Base-by-base conservation (phyloP, 225 moss, liverwort and hornwort genomes). In the Physcomitrium patens region DNA sequence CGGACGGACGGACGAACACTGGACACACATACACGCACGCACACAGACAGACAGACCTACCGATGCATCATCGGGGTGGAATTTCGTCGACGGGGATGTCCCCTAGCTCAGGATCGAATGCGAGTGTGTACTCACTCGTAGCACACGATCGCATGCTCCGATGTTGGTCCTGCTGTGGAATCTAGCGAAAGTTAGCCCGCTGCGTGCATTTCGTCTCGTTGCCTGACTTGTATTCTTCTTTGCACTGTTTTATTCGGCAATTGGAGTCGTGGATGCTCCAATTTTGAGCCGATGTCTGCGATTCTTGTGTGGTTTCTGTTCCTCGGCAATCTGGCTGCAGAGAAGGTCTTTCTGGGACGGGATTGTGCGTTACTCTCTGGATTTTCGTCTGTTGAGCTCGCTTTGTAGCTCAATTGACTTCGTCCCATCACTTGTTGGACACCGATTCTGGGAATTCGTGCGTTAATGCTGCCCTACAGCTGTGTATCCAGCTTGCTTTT, bases 341-440 rank as follows among this genome's bases (percentile, higher is more conserved):
- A 26, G 42, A 60, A 57, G 42, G 7, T 37, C 18, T 50, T 14
- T 27, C 0, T 57, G 62, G 16, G 42, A 63, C 5, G 9, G 54
- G 37, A 42, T 75, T 76, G 54, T 20, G 59, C 3, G 46, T 28
- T 45, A 49, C 64, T 69, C 8, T 49, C 0, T 46, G 48, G 61
- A 24, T 37, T 63, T 66, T 79, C 31, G 41, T 52, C 6, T 22
- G 24, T 58, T 22, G 16, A 17, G 65, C 74, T 65, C 51, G 20
- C 15, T 23, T 16, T 68, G 16, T 76, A 76, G 76, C 60, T 68
- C 55, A 74, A 65, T 65, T 74, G 76, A 45, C 12, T 43, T 43
- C 44, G 54, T 0, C 9, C 8, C 56, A 57, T 46, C 56, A 42
- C 3, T 63, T 73, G 28, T 37, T 52, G 44, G 62, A n/a, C 42